Evolutionary conservation across 805 yeast species (phyloP).

Genomic region (Yamadazyma olivae): DNA sequence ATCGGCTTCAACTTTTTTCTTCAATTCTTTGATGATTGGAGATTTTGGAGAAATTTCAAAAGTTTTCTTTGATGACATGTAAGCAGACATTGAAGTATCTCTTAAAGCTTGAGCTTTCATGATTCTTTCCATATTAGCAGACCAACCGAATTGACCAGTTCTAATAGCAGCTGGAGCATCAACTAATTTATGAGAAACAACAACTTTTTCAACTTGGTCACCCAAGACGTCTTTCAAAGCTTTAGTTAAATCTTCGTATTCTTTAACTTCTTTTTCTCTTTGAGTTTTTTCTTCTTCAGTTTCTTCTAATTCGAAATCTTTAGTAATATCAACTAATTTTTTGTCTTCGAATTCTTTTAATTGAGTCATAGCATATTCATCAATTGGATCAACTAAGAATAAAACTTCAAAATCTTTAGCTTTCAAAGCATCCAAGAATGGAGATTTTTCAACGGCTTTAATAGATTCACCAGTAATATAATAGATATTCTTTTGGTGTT

Average conservation of each 20-base stretch:
- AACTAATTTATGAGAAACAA: slow-evolving; percentile 93
- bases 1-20: slow-evolving; percentile 92
- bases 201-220: slow-evolving; percentile 98
- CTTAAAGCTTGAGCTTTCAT: slow-evolving; percentile 99
- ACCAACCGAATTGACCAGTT: slow-evolving; percentile 99
- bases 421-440: slow-evolving; percentile 98
- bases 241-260: slow-evolving; percentile 89
- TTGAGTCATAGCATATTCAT: slow-evolving; percentile 99
- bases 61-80: slow-evolving; percentile 99
- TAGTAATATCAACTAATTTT: slow-evolving; percentile 97
- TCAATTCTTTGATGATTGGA: slow-evolving; percentile 91
- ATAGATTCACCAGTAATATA: slow-evolving; percentile 98
- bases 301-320: slow-evolving; percentile 98
- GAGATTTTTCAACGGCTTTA: slow-evolving; percentile 98
- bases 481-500: slow-evolving; percentile 99
- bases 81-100: slow-evolving; percentile 97
- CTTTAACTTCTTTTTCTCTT: slow-evolving; percentile 91
- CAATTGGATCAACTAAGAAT: slow-evolving; percentile 98
- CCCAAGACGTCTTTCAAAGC: slow-evolving; percentile 97
- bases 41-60: slow-evolving; percentile 98
- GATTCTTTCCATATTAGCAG: slow-evolving; percentile 99
- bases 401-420: slow-evolving; percentile 98
- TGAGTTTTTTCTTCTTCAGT: slow-evolving; percentile 94
- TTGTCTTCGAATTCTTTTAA: slow-evolving; percentile 99
- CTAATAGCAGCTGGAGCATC: slow-evolving; percentile 99